These are phyloP conservation scores for Agaricus blazei DNA, from an alignment of 768 basidiomycete genomes.

Conservation along the genomic window DNA sequence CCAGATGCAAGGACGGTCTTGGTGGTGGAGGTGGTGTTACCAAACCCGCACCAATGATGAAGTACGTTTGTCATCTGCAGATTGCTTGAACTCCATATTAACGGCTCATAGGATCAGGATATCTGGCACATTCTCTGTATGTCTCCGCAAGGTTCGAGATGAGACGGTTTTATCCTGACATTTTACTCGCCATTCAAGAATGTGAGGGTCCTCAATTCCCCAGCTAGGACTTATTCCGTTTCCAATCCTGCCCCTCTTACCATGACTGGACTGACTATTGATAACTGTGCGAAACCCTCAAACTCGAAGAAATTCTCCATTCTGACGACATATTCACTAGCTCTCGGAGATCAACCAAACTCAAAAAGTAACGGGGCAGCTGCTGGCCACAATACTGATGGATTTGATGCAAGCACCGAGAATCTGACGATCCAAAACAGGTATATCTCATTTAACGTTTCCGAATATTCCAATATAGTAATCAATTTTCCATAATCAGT, in stretches of 20 bases:
- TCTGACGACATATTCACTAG: constrained; percentile 22
- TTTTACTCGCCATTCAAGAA: constrained; percentile 24
- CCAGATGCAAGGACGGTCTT: constrained; percentile 28
- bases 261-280: constrained; percentile 45
- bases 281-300: constrained; percentile 43
- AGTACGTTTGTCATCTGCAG: constrained; percentile 18
- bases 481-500: constrained; percentile 13
- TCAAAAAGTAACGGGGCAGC: constrained; percentile 40
- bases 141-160: constrained; percentile 15
- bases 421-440: constrained; percentile 37
- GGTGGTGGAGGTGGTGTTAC: constrained; percentile 31
- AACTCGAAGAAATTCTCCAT: not conserved
- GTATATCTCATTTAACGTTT: constrained; percentile 16
- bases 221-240: constrained; percentile 31
- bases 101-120: constrained; percentile 26
- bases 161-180: constrained; percentile 19
- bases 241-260: constrained; percentile 32
- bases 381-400: constrained; percentile 50
- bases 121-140: constrained; percentile 29
- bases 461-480: not conserved
- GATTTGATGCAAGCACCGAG: constrained; percentile 37
- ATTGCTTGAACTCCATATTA: not conserved
- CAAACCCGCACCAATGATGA: constrained; percentile 42
- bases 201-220: constrained; percentile 36
- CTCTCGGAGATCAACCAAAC: constrained; percentile 48